These are phyloP conservation scores for Malus hybrid DNA, from an alignment of 331 rosid genomes.

Conservation along the genomic window DNA sequence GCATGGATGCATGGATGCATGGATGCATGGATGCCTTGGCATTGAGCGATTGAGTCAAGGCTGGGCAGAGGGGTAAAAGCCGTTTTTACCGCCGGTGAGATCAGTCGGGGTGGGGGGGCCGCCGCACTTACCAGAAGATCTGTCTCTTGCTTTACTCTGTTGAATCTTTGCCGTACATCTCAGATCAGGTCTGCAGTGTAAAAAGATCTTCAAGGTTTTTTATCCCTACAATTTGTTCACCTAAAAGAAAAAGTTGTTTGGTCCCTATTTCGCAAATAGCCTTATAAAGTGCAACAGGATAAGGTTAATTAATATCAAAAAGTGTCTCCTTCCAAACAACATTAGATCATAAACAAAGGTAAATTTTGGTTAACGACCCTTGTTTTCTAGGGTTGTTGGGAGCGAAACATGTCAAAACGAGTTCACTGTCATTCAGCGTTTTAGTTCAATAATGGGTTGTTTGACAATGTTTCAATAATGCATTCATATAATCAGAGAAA, in stretches of 20 bases:
- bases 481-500: background rate
- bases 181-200: background rate
- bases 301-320: background rate
- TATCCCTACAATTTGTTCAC: conserved; percentile 18
- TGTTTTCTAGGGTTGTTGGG: no score
- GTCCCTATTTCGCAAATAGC: conserved; percentile 8
- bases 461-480: no score
- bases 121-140: conserved; percentile 17
- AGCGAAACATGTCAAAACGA: background rate
- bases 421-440: background rate
- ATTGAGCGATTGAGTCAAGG: background rate
- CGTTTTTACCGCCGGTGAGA: conserved; percentile 15
- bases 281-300: conserved; percentile 13
- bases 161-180: conserved; percentile 1
- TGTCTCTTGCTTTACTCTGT: background rate
- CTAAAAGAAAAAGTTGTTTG: conserved; percentile 2
- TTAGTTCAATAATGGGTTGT: no score
- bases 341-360: background rate
- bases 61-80: background rate
- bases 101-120: background rate
- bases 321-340: background rate
- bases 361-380: background rate
- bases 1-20: background rate
- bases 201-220: conserved; percentile 7
- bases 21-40: background rate